Evolutionary conservation across 2,329 filamentous ascomycete genomes (phyloP).

Genomic region (Lomentospora prolificans): DNA sequence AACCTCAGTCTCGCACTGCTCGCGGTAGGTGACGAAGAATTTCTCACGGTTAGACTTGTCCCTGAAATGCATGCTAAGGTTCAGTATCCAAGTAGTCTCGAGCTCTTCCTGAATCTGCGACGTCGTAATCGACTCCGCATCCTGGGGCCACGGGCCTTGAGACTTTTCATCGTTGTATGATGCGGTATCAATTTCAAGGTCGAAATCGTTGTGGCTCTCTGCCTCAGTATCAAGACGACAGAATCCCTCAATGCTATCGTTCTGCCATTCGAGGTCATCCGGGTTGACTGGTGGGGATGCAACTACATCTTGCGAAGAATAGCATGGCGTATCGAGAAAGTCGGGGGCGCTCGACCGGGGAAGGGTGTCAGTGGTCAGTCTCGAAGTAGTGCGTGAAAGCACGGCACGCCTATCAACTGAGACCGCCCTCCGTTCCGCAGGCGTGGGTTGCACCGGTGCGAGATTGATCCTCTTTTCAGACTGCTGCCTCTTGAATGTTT

Average conservation of each 20-base stretch:
- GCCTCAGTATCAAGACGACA: not conserved
- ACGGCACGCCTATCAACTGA: slow-evolving; percentile 48
- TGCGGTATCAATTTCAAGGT: not conserved
- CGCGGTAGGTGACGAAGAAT: slow-evolving; percentile 92
- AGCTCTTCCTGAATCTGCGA: slow-evolving; percentile 65
- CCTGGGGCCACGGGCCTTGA: slow-evolving; percentile 14
- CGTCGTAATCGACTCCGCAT: slow-evolving; percentile 37
- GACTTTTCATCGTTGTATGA: slow-evolving; percentile 7
- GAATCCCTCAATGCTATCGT: not conserved
- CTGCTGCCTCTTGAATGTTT: slow-evolving; percentile 74
- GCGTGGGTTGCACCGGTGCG: slow-evolving; percentile 51
- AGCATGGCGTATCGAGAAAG: slow-evolving; percentile 21
- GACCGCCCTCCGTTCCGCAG: slow-evolving; percentile 59
- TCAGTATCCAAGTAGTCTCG: slow-evolving; percentile 86
- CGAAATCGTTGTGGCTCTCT: slow-evolving; percentile 8
- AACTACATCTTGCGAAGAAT: not conserved
- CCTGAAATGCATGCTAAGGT: slow-evolving; percentile 95
- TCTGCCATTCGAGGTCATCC: not conserved
- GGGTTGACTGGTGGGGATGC: not conserved
- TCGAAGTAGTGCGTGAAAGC: slow-evolving; percentile 24
- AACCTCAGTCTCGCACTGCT: slow-evolving; percentile 46
- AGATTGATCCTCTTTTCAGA: slow-evolving; percentile 71
- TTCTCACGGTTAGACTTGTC: slow-evolving; percentile 91
- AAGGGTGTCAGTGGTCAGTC: slow-evolving; percentile 18
- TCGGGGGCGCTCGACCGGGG: slow-evolving; percentile 41